These are phyloP conservation scores for Populus tremula DNA, from an alignment of 345 rosid genomes.

Conservation along the genomic window DNA sequence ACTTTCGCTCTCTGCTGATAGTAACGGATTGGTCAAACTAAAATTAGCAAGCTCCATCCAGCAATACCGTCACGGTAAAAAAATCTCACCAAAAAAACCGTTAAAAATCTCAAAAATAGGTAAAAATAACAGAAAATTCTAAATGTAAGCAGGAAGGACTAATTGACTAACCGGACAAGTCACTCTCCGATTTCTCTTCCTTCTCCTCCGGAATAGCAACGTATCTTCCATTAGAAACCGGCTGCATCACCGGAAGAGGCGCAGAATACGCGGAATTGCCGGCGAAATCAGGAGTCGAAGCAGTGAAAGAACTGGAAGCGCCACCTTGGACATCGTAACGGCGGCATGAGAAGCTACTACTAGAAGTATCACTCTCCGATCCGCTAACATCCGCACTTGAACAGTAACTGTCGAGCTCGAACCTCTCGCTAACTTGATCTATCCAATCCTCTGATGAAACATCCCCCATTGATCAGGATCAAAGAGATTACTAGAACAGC, in stretches of 20 bases:
- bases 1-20: neutral
- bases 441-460: constrained; percentile 28
- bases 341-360: constrained; percentile 17
- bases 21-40: neutral
- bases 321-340: neutral
- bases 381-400: constrained; percentile 37
- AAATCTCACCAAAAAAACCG: neutral
- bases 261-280: neutral
- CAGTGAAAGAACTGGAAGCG: constrained; percentile 17
- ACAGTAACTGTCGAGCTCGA: constrained; percentile 26
- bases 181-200: constrained; percentile 14
- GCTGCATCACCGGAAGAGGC: constrained; percentile 23
- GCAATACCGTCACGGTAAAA: neutral
- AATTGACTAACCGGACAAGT: constrained; percentile 20
- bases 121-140: neutral
- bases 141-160: neutral
- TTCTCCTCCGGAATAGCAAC: constrained; percentile 3
- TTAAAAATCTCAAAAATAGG: neutral
- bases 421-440: constrained; percentile 27
- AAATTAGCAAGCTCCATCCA: neutral
- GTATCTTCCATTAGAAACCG: constrained; percentile 20
- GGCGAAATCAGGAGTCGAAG: constrained; percentile 12
- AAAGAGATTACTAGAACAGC: neutral
- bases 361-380: constrained; percentile 26
- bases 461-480: constrained; percentile 21